Evolutionary conservation across 331 rosid genomes (phyloP).

Genomic region (Acacia pycnantha): DNA sequence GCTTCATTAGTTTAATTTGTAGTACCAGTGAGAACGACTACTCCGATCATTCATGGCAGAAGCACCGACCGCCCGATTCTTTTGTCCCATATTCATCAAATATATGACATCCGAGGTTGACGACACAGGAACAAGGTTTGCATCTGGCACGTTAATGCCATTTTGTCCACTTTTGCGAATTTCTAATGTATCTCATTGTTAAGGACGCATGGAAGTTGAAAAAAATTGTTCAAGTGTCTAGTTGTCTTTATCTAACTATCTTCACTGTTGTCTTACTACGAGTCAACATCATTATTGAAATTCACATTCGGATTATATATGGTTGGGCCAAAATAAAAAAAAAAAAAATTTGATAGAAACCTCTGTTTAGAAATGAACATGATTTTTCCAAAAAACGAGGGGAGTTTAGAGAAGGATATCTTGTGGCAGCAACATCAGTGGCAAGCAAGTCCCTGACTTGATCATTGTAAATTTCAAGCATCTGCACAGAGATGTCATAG

Average conservation of each 20-base stretch:
- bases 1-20: neutral
- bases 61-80: constrained; percentile 79
- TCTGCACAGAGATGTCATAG: constrained; percentile 82
- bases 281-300: neutral
- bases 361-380: neutral
- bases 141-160: constrained; percentile 88
- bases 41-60: constrained; percentile 90
- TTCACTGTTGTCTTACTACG: neutral
- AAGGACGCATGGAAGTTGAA: constrained; percentile 31
- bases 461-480: constrained; percentile 98
- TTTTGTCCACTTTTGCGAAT: constrained; percentile 72
- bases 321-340: neutral
- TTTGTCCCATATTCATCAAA: constrained; percentile 84
- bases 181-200: constrained; percentile 63
- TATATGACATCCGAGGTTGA: constrained; percentile 68
- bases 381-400: neutral
- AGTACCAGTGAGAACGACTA: constrained; percentile 91
- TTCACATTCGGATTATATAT: neutral
- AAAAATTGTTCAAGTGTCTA: neutral
- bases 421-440: constrained; percentile 54
- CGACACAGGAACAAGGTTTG: constrained; percentile 75
- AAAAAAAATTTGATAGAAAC: neutral
- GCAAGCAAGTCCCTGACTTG: constrained; percentile 85
- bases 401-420: constrained; percentile 68
- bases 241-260: neutral